phyloP scores from a whole-genome alignment of 176 grass and related monocot species.

The Metroxylon sagu region DNA sequence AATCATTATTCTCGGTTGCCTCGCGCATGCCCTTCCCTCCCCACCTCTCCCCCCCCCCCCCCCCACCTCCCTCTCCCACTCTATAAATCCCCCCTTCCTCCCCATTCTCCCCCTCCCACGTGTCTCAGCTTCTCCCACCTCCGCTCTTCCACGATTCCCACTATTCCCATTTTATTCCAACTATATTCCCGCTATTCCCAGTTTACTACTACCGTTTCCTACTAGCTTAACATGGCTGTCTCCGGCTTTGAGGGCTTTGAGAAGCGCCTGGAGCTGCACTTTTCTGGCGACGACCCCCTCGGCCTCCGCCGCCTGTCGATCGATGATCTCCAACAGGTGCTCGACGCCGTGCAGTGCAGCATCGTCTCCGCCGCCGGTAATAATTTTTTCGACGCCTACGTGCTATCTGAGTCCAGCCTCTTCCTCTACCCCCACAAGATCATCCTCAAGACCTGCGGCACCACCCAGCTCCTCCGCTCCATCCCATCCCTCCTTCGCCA shows the following conservation, averaged over 20 bases:
- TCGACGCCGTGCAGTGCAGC: slow-evolving; percentile 31
- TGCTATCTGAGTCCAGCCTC: slow-evolving; percentile 41
- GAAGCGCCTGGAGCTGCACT: slow-evolving; percentile 39
- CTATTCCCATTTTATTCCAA: not conserved
- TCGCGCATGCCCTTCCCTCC: slow-evolving; percentile 18
- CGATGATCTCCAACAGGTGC: slow-evolving; percentile 14
- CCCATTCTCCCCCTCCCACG: not conserved
- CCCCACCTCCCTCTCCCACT: no score
- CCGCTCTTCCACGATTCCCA: not conserved
- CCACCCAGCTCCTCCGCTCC: slow-evolving; percentile 22
- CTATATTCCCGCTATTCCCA: no score
- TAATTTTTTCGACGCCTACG: slow-evolving; percentile 22
- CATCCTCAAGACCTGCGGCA: slow-evolving; percentile 41
- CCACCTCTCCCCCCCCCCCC: not conserved
- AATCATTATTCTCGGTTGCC: slow-evolving; percentile 28
- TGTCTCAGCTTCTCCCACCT: not conserved
- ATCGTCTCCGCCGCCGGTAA: slow-evolving; percentile 38
- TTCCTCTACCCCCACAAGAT: slow-evolving; percentile 31
- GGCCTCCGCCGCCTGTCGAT: slow-evolving; percentile 20
- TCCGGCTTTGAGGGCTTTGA: slow-evolving; percentile 37
- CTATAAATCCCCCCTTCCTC: not conserved
- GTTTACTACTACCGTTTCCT: no score
- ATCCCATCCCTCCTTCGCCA: slow-evolving; percentile 20
- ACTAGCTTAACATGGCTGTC: slow-evolving; percentile 12
- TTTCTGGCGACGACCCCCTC: slow-evolving; percentile 8